A percentile compares a stretch with the other conserved stretches of the same genome.
phyloP scores from a whole-genome alignment of 768 basidiomycete genomes.

The Hygrophoropsis aurantiaca region DNA sequence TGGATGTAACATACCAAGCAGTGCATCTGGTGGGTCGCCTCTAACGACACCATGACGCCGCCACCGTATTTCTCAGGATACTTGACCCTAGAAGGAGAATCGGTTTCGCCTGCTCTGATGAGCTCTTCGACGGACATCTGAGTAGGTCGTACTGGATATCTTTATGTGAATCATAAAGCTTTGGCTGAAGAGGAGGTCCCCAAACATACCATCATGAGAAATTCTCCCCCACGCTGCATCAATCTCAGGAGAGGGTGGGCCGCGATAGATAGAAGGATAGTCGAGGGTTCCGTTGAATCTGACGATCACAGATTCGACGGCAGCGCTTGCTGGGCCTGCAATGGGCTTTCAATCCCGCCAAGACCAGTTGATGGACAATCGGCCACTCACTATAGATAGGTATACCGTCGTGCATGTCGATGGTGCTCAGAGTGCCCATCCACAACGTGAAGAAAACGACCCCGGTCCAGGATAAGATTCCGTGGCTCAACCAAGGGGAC shows the following conservation, averaged over 20 bases:
- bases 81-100: slow-evolving; percentile 2
- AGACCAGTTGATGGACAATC: not conserved
- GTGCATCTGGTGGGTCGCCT: slow-evolving; percentile 9
- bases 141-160: slow-evolving; percentile 4
- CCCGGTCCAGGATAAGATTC: too few species aligned
- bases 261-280: slow-evolving; percentile 1
- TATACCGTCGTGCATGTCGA: not conserved
- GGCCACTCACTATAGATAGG: slow-evolving; percentile 1
- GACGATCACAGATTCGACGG: slow-evolving; percentile 3
- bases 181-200: not conserved
- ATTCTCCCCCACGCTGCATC: slow-evolving; percentile 7
- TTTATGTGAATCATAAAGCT: not conserved
- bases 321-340: slow-evolving; percentile 2
- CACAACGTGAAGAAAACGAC: too few species aligned
- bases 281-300: slow-evolving; percentile 2
- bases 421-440: not conserved
- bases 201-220: not conserved
- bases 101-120: slow-evolving; percentile 4
- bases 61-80: slow-evolving; percentile 12
- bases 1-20: slow-evolving; percentile 5
- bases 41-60: slow-evolving; percentile 10
- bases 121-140: slow-evolving; percentile 8
- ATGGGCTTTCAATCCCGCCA: too few species aligned
- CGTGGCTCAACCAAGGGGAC: too few species aligned
- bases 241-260: slow-evolving; percentile 3